These are phyloP conservation scores for Linnemannia exigua DNA, from an alignment of 192 early-diverging fungal genomes.

Conservation along the genomic window DNA sequence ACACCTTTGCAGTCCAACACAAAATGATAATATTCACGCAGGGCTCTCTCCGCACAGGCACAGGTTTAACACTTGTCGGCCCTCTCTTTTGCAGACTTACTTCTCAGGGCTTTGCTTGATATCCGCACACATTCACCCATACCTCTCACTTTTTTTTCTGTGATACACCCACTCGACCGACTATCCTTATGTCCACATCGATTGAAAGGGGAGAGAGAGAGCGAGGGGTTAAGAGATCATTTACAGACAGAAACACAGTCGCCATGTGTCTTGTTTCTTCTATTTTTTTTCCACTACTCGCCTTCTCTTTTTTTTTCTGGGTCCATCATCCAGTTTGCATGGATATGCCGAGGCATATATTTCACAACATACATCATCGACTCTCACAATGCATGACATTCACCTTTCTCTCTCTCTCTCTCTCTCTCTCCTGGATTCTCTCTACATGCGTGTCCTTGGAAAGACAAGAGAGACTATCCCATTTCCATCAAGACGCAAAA, in stretches of 20 bases:
- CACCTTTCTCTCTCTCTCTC: not conserved
- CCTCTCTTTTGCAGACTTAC: not conserved
- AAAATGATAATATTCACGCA: not conserved
- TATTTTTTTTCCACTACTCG: not conserved
- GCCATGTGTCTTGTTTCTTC: not conserved
- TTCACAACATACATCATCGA: not conserved
- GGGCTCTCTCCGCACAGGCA: slow-evolving; percentile 4
- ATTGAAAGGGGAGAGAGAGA: not conserved
- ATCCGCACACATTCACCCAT: not conserved
- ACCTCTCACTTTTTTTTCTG: not conserved
- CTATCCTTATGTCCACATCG: not conserved
- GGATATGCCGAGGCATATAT: not conserved
- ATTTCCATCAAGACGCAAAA: slow-evolving; percentile 2
- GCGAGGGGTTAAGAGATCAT: not conserved
- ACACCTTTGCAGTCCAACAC: not conserved
- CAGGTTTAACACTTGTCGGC: not conserved
- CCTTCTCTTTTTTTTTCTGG: not conserved
- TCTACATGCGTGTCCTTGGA: not conserved
- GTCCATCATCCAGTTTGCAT: not conserved
- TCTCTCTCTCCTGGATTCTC: slow-evolving; percentile 5
- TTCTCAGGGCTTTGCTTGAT: not conserved
- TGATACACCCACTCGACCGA: not conserved
- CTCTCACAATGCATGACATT: not conserved
- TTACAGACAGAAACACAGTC: not conserved
- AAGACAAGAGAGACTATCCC: not conserved